Base-by-base conservation (phyloP, 2,329 filamentous ascomycete genomes). In the Diaporthe batatas region DNA sequence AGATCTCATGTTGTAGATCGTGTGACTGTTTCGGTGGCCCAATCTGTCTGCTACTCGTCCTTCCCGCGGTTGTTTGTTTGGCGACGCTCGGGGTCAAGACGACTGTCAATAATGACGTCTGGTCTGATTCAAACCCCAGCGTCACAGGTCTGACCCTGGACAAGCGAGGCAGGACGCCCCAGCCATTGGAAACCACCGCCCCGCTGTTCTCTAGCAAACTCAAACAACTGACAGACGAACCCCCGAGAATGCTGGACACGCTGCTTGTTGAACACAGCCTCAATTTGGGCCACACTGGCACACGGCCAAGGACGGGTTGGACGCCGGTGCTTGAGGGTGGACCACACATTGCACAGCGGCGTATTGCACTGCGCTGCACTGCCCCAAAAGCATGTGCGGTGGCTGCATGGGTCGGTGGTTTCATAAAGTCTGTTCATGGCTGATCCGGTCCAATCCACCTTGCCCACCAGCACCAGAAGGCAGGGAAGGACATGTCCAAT, bases 21-120 rank as follows among this genome's bases (percentile, higher is more conserved):
- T 65, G 32, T n/a, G 21, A 49, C 44, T 25, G 32, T 42, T 62
- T 59, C 32, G 68, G 58, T 47, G 11, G 39, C 36, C 34, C 34
- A 21, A 29, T 34, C 29, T n/a, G 44, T 34, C 54, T 57, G 54
- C 10, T 36, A 21, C 32, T 36, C 47, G 14, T 44, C 39, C 12
- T 12, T n/a, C 29, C 6, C n/a, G 7, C 32, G 57, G 57, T 29
- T 14, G 42, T 53, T 42, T 6, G n/a, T 29, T 12, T 53, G 55
- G n/a, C 44, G 55, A 23, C 53, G 55, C 39, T 25, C 54, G 53
- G 53, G 39, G 29, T 69, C 57, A 47, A 25, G 54, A 58, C 32
- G 25, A 32, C 51, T 62, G 47, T 36, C 39, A 70, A 36, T 32
- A 57, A 70, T 72, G 71, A 72, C 71, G 71, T 70, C 47, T 70